phyloP scores from a whole-genome alignment of 208 protist species.

The Trypanosoma platydactyli region DNA sequence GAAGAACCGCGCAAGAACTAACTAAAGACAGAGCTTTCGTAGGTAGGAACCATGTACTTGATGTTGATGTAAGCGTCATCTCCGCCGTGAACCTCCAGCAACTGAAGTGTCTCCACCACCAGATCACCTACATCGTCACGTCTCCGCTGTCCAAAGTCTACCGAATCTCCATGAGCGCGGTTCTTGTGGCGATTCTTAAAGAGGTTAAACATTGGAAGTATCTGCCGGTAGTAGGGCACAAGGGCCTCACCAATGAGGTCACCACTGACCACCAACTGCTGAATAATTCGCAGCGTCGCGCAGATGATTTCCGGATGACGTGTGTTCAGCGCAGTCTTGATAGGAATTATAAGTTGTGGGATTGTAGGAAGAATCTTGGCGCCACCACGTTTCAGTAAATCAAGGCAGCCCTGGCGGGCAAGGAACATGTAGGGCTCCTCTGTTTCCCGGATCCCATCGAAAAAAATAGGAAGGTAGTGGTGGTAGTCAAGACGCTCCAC shows the following conservation, averaged over 20 bases:
- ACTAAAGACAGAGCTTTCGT: constrained; percentile 91
- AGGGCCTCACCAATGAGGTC: constrained; percentile 97
- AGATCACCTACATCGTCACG: constrained; percentile 96
- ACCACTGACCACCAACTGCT: constrained; percentile 95
- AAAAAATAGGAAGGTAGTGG: constrained; percentile 99
- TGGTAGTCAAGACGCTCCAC: constrained; percentile 99
- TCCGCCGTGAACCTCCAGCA: constrained; percentile 91
- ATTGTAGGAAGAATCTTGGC: constrained; percentile 97
- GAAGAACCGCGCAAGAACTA: constrained; percentile 25
- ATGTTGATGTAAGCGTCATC: constrained; percentile 96
- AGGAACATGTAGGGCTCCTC: constrained; percentile 98
- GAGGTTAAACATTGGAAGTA: constrained; percentile 98
- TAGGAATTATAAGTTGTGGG: constrained; percentile 98
- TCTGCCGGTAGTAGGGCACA: constrained; percentile 99
- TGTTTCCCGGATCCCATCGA: constrained; percentile 98
- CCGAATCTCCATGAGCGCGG: constrained; percentile 88
- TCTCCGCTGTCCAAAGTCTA: constrained; percentile 98
- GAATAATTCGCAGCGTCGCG: constrained; percentile 95
- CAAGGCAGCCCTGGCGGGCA: constrained; percentile 93
- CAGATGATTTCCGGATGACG: constrained; percentile 97
- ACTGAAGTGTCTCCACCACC: constrained; percentile 97
- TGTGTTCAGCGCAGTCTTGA: constrained; percentile 99
- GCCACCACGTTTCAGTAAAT: constrained; percentile 95
- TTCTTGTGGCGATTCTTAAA: constrained; percentile 96
- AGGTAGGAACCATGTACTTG: constrained; percentile 96